Conservation (phyloP, 2,329 filamentous ascomycete species). For the Sporothrix curviconia region DNA sequence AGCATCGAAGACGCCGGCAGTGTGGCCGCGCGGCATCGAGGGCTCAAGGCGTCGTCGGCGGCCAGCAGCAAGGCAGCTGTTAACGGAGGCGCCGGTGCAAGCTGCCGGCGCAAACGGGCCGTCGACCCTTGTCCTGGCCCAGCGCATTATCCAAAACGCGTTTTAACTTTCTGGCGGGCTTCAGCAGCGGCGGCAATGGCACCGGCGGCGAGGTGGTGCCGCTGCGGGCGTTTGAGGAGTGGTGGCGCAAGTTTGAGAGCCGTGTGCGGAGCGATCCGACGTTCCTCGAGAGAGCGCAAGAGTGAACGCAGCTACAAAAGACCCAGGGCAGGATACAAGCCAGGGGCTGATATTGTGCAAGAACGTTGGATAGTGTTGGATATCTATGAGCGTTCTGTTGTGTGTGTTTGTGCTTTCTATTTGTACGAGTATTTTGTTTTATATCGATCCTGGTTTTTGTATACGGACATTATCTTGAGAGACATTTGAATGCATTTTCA, state of each 20-base stretch:
- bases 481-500: no score
- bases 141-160: slow-evolving; percentile 91
- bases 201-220: slow-evolving; percentile 74
- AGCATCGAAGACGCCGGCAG: slow-evolving; percentile 68
- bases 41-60: slow-evolving; percentile 38
- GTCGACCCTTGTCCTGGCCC: slow-evolving; percentile 70
- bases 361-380: no score
- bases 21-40: slow-evolving; percentile 65
- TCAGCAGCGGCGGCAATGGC: slow-evolving; percentile 49
- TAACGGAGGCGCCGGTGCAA: slow-evolving; percentile 17
- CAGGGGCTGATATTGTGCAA: no score
- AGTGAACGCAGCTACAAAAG: no score
- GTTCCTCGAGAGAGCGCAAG: slow-evolving; percentile 60
- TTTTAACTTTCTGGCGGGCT: slow-evolving; percentile 94
- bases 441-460: no score
- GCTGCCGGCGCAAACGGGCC: background rate
- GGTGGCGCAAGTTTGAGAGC: slow-evolving; percentile 96
- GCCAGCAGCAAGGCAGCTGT: slow-evolving; percentile 29
- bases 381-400: no score
- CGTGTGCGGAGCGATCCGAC: slow-evolving; percentile 77
- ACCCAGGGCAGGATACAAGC: no score
- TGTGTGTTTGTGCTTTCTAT: no score
- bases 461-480: no score
- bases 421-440: no score
- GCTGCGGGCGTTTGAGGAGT: slow-evolving; percentile 90